Base-by-base conservation (phyloP, 108 stramenopile genomes). In the Cyclotella cryptica region DNA sequence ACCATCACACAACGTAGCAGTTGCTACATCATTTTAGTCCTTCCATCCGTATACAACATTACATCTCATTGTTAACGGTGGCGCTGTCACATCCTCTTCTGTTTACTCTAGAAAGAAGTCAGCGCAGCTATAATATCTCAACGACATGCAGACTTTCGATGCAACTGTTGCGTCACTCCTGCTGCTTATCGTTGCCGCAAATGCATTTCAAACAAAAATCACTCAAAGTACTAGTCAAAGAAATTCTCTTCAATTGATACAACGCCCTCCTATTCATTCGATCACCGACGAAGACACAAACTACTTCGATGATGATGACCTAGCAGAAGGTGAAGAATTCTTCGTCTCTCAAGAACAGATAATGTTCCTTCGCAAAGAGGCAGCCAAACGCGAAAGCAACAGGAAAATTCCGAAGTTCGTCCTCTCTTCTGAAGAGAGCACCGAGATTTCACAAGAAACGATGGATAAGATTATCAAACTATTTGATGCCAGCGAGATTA, bases 311-410 rank as follows among this genome's bases (percentile, higher is more conserved):
- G 49, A 51, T 51, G 49, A 51, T 51, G 49, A 18, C 49, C 49
- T 6, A 2, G 35, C 4, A 35, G 35, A 35, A 35, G 6, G 6
- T 35, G 53, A 71, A 39, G 66, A 61, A 66, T 70, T 81, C 45
- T 74, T 81, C 64, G 71, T 83, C 27, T 77, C 77, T 39, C 35
- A 61, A 45, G 77, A 80, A 47, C 83, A 84, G 69, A 84, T 84
- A 35, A 13, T 42, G 39, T 65, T 68, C 43, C 74, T 84, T 19
- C 66, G 83, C 10, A 84, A 84, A 43, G 83, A 84, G 65, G 75
- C 77, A 64, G 35, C 41, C 65, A 84, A 80, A 69, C 78, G 83
- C 4, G 74, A 80, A 63, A 35, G 62, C 28, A 45, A 24, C 18
- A 80, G 71, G 24, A 67, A 45, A 17, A 28, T 84, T 40, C 69